Conservation (phyloP, 305 asterid genomes). For the Rubia balearica region DNA sequence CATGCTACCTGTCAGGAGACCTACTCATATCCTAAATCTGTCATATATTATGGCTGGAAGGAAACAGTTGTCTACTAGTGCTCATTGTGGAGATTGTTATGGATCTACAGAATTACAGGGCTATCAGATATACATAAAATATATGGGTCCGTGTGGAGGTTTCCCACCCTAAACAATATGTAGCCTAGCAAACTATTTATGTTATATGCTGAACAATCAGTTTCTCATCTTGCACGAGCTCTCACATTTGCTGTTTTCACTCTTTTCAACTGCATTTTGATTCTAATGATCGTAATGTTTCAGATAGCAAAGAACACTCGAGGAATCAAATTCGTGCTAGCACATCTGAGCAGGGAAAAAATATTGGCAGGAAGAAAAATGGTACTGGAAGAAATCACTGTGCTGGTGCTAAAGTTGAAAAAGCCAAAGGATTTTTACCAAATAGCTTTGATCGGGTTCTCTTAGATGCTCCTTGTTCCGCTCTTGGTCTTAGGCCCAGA, state of each 20-base stretch:
- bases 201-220: not conserved
- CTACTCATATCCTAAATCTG: not conserved
- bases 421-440: slow-evolving; percentile 70
- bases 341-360: slow-evolving; percentile 55
- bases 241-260: not conserved
- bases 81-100: not conserved
- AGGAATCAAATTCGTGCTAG: slow-evolving; percentile 35
- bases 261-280: not conserved
- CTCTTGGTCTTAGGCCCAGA: slow-evolving; percentile 95
- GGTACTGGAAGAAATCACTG: slow-evolving; percentile 73
- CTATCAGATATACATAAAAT: not conserved
- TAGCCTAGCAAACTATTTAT: not conserved
- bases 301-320: slow-evolving; percentile 37
- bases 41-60: too few relatives aligned
- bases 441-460: slow-evolving; percentile 94
- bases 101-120: not conserved
- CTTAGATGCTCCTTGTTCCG: slow-evolving; percentile 98
- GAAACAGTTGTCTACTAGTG: not conserved
- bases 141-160: not conserved
- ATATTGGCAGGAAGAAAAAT: slow-evolving; percentile 51
- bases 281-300: slow-evolving; percentile 13
- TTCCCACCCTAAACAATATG: not conserved
- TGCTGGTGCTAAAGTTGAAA: slow-evolving; percentile 70
- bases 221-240: not conserved
- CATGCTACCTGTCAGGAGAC: too few relatives aligned